A percentile compares a stretch with the other conserved stretches of the same genome.
Evolutionary conservation across 345 rosid genomes (phyloP).

Genomic region (Eucalyptus cloeziana): DNA sequence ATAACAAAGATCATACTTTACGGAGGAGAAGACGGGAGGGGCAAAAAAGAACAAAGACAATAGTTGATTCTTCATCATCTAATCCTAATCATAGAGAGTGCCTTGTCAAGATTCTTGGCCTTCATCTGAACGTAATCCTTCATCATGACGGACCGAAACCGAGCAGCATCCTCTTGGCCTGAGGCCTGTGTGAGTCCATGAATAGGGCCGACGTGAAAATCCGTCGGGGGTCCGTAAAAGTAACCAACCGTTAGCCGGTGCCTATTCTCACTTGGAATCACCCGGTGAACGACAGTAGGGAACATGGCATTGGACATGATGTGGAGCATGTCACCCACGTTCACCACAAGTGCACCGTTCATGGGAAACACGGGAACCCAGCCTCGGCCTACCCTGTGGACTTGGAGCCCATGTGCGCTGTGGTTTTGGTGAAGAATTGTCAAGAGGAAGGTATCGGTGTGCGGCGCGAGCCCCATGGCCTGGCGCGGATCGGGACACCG

Average conservation of each 20-base stretch:
- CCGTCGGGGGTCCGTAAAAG: conserved; percentile 41
- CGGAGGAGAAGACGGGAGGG: neutral
- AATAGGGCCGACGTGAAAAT: conserved; percentile 30
- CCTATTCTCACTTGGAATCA: conserved; percentile 25
- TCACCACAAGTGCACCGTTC: conserved; percentile 56
- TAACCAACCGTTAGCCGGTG: conserved; percentile 59
- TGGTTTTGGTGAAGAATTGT: conserved; percentile 58
- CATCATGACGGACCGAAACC: conserved; percentile 37
- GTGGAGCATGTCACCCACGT: conserved; percentile 78
- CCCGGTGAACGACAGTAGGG: conserved; percentile 59
- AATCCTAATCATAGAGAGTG: conserved; percentile 36
- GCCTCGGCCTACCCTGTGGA: conserved; percentile 37
- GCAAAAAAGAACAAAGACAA: neutral
- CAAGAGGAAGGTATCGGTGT: conserved; percentile 66
- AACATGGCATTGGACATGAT: conserved; percentile 53
- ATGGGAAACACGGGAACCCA: conserved; percentile 58
- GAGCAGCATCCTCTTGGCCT: conserved; percentile 5
- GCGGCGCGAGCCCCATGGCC: conserved; percentile 85
- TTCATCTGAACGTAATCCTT: conserved; percentile 44
- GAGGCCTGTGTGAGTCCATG: neutral
- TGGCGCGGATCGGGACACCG: conserved; percentile 57
- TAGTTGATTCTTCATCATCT: neutral
- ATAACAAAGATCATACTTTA: neutral
- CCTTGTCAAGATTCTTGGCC: conserved; percentile 36
- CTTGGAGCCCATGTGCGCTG: conserved; percentile 38